Evolutionary conservation across 345 rosid genomes (phyloP).

Genomic region (Garcia nutans): DNA sequence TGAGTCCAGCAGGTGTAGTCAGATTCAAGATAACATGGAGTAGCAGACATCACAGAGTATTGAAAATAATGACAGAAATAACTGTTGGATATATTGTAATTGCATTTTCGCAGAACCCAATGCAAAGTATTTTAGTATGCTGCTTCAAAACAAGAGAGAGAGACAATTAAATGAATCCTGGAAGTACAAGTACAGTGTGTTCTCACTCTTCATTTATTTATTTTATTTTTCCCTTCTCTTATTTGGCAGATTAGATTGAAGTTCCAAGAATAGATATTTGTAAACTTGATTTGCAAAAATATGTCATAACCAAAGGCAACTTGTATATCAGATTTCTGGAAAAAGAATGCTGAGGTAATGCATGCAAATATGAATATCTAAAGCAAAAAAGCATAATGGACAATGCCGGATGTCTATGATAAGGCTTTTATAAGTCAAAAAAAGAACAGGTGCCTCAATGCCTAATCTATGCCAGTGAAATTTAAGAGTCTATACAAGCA

Average conservation of each 20-base stretch:
- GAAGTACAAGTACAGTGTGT: background rate
- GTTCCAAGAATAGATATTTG: background rate
- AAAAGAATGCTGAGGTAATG: background rate
- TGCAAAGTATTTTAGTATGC: background rate
- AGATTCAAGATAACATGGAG: slow-evolving; percentile 15
- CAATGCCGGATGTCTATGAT: background rate
- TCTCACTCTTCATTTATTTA: background rate
- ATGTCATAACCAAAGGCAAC: background rate
- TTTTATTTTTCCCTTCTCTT: background rate
- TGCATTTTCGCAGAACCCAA: background rate
- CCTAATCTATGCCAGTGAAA: background rate
- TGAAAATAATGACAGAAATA: background rate
- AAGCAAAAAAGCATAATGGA: background rate
- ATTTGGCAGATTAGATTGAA: background rate
- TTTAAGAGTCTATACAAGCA: background rate
- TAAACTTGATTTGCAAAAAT: background rate
- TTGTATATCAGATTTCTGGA: background rate
- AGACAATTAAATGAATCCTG: background rate
- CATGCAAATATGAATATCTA: background rate
- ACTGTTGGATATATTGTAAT: background rate
- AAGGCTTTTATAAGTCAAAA: background rate
- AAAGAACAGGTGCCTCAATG: background rate
- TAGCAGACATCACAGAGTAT: background rate
- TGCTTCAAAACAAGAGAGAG: background rate
- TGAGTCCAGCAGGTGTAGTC: slow-evolving; percentile 17